Conservation (phyloP, 1,139 yeast species). For the Hyphopichia pseudoburtonii region DNA sequence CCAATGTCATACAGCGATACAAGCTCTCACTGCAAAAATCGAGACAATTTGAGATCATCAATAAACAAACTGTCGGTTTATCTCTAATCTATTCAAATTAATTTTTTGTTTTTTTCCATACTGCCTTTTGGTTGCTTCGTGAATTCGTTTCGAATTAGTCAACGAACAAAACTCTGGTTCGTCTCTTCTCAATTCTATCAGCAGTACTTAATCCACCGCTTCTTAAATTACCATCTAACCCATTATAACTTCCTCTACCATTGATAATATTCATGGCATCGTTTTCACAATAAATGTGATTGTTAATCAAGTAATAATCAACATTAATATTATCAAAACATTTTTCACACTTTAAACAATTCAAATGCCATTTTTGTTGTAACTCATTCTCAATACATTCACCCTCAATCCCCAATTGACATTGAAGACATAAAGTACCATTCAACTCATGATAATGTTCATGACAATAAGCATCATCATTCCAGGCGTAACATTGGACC, state of each 20-base stretch:
- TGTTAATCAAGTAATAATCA: constrained; percentile 60
- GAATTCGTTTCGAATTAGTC: constrained; percentile 16
- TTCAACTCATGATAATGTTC: constrained; percentile 78
- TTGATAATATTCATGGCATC: constrained; percentile 34
- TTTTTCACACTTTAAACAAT: constrained; percentile 58
- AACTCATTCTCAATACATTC: constrained; percentile 79
- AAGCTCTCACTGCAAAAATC: no score
- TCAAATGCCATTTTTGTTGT: constrained; percentile 62
- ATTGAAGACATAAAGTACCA: constrained; percentile 69
- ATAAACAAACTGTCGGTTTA: no score
- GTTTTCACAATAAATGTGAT: constrained; percentile 50
- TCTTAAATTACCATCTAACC: constrained; percentile 20
- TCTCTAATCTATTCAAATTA: no score
- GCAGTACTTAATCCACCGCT: constrained; percentile 24
- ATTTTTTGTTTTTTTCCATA: no score
- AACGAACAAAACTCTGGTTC: constrained; percentile 42
- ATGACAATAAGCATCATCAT: constrained; percentile 81
- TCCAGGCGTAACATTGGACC: constrained; percentile 74
- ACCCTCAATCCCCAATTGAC: constrained; percentile 84
- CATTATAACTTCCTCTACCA: constrained; percentile 21
- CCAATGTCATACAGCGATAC: no score
- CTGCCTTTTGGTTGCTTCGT: background rate
- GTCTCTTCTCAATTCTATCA: constrained; percentile 45
- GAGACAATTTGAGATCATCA: no score
- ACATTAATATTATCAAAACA: constrained; percentile 48